A percentile compares a stretch with the other conserved stretches of the same genome.
Evolutionary conservation across 169 alveolate genomes (phyloP).

Genomic region (Plasmodium ovale): DNA sequence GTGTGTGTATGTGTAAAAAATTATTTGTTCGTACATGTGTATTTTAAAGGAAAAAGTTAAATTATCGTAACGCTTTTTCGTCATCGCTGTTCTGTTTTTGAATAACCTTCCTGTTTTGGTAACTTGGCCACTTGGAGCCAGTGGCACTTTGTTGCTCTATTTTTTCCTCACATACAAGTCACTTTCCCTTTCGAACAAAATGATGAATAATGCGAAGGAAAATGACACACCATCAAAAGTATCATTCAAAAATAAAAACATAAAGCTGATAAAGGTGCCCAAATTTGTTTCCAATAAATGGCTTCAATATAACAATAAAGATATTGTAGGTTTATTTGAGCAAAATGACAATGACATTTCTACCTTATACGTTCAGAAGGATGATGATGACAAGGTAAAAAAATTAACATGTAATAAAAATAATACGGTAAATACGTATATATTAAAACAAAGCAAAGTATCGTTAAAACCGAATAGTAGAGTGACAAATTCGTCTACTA

Average conservation of each 20-base stretch:
- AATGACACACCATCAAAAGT: constrained; percentile 29
- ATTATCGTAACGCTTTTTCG: too few relatives aligned
- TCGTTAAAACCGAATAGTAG: constrained; percentile 23
- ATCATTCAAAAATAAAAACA: constrained; percentile 32
- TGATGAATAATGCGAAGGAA: constrained; percentile 39
- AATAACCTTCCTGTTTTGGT: too few relatives aligned
- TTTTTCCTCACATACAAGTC: too few relatives aligned
- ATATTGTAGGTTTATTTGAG: constrained; percentile 68
- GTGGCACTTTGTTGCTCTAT: too few relatives aligned
- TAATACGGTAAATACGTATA: constrained; percentile 64
- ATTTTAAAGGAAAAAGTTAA: too few relatives aligned
- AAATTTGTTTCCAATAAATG: constrained; percentile 72
- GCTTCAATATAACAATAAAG: constrained; percentile 58
- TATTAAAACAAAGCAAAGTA: constrained; percentile 40
- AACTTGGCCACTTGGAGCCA: too few relatives aligned
- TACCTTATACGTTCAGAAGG: constrained; percentile 57
- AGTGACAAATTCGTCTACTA: constrained; percentile 1
- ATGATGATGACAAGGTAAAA: constrained; percentile 55
- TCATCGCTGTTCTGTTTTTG: too few relatives aligned
- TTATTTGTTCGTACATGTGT: too few relatives aligned
- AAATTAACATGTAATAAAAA: constrained; percentile 66
- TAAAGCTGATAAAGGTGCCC: constrained; percentile 67
- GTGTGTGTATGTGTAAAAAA: too few relatives aligned
- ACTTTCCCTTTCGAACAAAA: too few relatives aligned
- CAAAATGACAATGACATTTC: constrained; percentile 43